Evolutionary conservation across 2,329 filamentous ascomycete genomes (phyloP), one percentile per base, ranked within the genome.

Genomic region (Knufia fluminis): DNA sequence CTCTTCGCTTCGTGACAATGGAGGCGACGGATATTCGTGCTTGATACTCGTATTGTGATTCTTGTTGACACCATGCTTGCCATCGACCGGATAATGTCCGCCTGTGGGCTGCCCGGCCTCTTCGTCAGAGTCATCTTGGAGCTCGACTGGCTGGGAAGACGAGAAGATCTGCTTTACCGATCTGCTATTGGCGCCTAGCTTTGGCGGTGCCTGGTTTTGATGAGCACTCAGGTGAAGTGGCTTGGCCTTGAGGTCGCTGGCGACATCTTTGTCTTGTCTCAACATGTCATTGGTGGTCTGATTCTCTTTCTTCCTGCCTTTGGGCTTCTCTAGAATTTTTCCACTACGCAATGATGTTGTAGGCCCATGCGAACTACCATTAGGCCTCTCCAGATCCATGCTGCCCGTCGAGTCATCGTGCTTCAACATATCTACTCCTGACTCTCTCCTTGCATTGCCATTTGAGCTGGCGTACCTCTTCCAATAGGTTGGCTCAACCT

Each of bases 261-360:
- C 3, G 42, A 19, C 24, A 17, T 26, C 33, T 26, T 22, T 4
- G 17, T 40, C 35, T 31, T 40, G 23, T 19, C 3, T 33, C 7
- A 17, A 6, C 17, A n/a, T 38, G 31, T n/a, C n/a, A 35, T 14
- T 3, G 9, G 19, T 31, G 26, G 14, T n/a, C 16, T 43, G 24
- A 10, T 3, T 32, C 14, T 14, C 17, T 17, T 49, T 28, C 19
- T 49, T 31, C 9, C 26, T 31, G n/a, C 26, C 17, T 22, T 2
- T 43, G n/a, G 24, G 9, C 26, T 43, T 44, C 3, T 43, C 23
- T 23, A 36, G 12, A 8, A 43, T 19, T 33, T 35, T 42, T 2
- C 47, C 47, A 35, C 19, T 43, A 16, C 40, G 39, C 22, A 49
- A 22, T n/a, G 24, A 20, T 20, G 23, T 22, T 22, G 20, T 35